A percentile compares a stretch with the other conserved stretches of the same genome.
Conservation (phyloP, 257 asterid genomes). For the Sherardia arvensis region DNA sequence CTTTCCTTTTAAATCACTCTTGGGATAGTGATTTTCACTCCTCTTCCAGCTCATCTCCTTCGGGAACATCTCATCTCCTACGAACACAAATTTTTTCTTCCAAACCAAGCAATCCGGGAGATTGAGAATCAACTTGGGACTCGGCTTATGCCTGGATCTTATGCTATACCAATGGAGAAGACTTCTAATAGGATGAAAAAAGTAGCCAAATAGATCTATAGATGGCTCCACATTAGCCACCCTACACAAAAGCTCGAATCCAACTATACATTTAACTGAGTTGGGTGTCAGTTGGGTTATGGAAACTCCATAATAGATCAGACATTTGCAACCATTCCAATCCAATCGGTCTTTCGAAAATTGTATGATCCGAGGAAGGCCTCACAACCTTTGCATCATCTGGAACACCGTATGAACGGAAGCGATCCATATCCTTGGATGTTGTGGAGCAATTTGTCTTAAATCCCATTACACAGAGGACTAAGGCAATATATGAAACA, state of each 20-base stretch:
- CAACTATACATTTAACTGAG: neutral
- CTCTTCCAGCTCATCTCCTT: neutral
- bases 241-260: neutral
- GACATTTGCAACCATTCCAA: neutral
- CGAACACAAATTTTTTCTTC: neutral
- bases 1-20: too few species aligned
- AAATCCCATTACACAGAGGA: too few species aligned
- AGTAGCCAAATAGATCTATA: neutral
- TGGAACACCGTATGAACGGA: neutral
- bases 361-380: neutral
- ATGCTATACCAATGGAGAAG: neutral
- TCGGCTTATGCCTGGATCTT: too few species aligned
- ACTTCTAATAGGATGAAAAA: neutral
- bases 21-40: neutral
- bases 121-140: too few species aligned
- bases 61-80: neutral
- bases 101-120: neutral
- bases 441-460: neutral
- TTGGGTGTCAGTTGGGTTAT: neutral
- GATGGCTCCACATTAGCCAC: neutral
- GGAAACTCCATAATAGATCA: neutral
- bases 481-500: too few species aligned
- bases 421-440: neutral
- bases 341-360: neutral
- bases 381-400: neutral